Conservation (phyloP, 495 filamentous ascomycete genomes). For the Tuber umbilicatum region DNA sequence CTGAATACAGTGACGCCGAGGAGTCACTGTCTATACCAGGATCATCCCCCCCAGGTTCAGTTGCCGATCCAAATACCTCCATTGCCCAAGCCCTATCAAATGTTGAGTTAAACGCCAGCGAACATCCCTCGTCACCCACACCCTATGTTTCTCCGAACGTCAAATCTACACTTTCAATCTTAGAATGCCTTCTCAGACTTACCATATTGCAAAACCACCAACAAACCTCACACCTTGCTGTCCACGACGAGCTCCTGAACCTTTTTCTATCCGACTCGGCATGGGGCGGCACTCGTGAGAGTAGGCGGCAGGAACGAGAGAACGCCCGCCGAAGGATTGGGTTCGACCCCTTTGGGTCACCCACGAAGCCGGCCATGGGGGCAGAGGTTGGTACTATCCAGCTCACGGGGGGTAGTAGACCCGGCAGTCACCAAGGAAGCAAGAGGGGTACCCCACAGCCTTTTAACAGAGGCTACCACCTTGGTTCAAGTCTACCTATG, state of each 20-base stretch:
- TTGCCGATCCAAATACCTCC: neutral
- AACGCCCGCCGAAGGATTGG: constrained; percentile 74
- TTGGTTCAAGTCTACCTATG: neutral
- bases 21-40: constrained; percentile 15
- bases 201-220: constrained; percentile 94
- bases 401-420: neutral
- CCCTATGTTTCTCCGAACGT: constrained; percentile 47
- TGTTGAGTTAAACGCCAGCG: constrained; percentile 1
- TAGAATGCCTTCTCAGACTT: constrained; percentile 89
- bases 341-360: constrained; percentile 63
- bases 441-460: neutral
- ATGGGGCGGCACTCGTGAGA: constrained; percentile 63
- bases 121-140: constrained; percentile 24
- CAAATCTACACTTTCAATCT: constrained; percentile 78
- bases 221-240: constrained; percentile 83
- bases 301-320: constrained; percentile 60
- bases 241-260: constrained; percentile 87
- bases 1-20: constrained; percentile 33
- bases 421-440: neutral
- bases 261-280: constrained; percentile 84
- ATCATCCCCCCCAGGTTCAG: neutral
- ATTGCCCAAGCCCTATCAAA: constrained; percentile 10
- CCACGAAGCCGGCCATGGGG: constrained; percentile 8
- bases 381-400: neutral
- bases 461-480: neutral